Percentiles rank a stretch among this genome's conserved stretches.
Evolutionary conservation across 805 yeast genomes (phyloP).

Genomic region (Gaillardinia entomophila): DNA sequence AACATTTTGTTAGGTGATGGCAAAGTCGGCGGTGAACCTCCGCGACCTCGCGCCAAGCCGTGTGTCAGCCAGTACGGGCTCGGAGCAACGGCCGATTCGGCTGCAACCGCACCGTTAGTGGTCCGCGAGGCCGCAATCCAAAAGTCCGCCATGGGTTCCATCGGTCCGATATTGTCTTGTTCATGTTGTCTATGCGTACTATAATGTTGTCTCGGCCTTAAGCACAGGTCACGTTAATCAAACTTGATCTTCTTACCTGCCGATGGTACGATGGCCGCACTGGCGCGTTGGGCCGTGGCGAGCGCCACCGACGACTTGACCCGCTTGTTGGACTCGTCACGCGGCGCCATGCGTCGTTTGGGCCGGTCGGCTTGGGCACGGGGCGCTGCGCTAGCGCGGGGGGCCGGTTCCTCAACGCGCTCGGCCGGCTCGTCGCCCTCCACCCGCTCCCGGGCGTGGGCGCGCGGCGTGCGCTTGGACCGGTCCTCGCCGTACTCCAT

Average conservation of each 20-base stretch:
- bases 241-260: constrained; percentile 83
- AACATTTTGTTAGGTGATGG: too few species aligned
- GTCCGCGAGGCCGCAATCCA: too few species aligned
- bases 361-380: constrained; percentile 3
- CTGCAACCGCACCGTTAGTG: too few species aligned
- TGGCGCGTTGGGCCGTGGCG: constrained; percentile 83
- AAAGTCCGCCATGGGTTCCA: too few species aligned
- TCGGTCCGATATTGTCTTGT: too few species aligned
- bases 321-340: constrained; percentile 38
- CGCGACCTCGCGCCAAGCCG: too few species aligned
- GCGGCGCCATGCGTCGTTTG: constrained; percentile 9
- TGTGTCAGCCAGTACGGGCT: too few species aligned
- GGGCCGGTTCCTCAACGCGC: constrained; percentile 5
- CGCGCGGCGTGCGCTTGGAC: constrained; percentile 61
- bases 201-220: too few species aligned
- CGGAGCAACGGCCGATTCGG: too few species aligned
- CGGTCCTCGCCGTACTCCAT: constrained; percentile 95
- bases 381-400: not conserved
- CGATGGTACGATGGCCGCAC: constrained; percentile 83
- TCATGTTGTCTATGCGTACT: too few species aligned
- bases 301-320: constrained; percentile 77
- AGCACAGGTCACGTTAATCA: too few species aligned
- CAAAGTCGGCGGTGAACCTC: too few species aligned
- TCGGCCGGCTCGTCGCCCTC: constrained; percentile 8
- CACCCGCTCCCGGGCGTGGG: constrained; percentile 7